These are phyloP conservation scores for Aspergillus tanneri DNA, from an alignment of 2,329 filamentous ascomycete genomes.

Conservation along the genomic window DNA sequence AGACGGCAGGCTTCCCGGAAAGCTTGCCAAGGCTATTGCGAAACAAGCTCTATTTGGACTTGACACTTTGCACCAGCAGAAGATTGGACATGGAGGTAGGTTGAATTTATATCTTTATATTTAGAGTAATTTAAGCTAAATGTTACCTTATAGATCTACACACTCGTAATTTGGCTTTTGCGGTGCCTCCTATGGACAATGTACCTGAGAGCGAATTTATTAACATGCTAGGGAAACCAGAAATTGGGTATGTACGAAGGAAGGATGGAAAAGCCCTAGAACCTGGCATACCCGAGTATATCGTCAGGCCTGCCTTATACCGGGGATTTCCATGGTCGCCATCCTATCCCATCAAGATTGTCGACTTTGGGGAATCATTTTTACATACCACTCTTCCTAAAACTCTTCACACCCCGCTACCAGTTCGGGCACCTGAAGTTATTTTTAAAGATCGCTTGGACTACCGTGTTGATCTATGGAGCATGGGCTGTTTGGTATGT, in stretches of 20 bases:
- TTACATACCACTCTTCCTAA: conserved; percentile 19
- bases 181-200: conserved; percentile 16
- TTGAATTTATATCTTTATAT: conserved; percentile 7
- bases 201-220: conserved; percentile 21
- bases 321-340: conserved; percentile 13
- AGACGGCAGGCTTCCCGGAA: conserved; percentile 39
- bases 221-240: conserved; percentile 26
- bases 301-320: conserved; percentile 22
- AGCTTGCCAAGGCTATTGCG: conserved; percentile 44
- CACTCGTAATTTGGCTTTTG: conserved; percentile 30
- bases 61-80: conserved; percentile 39
- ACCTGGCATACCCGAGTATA: conserved; percentile 24
- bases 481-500: conserved; percentile 39
- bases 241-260: conserved; percentile 24
- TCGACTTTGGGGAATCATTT: conserved; percentile 45
- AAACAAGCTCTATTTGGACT: conserved; percentile 42
- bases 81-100: conserved; percentile 43
- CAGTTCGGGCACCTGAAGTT: conserved; percentile 39
- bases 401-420: conserved; percentile 36
- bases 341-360: conserved; percentile 28
- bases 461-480: conserved; percentile 41
- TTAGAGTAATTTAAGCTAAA: conserved; percentile 14
- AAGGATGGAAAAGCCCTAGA: conserved; percentile 24
- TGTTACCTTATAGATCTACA: conserved; percentile 34
- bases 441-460: conserved; percentile 39